Evolutionary conservation across 208 protist genomes (phyloP), one percentile per base, ranked within the genome.

Genomic region (Crithidia thermophila): DNA sequence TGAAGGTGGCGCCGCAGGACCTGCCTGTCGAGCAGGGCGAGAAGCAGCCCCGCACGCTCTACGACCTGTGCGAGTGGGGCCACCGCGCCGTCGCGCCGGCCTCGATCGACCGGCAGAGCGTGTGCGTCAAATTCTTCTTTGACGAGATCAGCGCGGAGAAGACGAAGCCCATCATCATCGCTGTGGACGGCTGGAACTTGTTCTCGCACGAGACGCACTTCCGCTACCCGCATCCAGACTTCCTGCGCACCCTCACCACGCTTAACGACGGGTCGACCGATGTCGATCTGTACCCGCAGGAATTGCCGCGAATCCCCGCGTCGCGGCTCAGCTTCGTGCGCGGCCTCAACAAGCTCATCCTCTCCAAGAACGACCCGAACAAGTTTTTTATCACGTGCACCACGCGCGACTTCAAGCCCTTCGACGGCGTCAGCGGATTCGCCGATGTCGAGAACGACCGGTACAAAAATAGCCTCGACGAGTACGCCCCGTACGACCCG

Each of bases 141-240:
- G 93, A 97, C 67, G 93, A 97, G 66, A 57, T 97, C 20, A 89
- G 77, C 46, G 86, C 75, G 0, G 89, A 95, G 53, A 95, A 94
- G 50, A 81, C 65, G 21, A 79, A 85, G 67, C 90, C 93, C 7
- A 88, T 97, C 59, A 65, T 97, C 10, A 86, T 96, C 64, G 89
- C 84, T 36, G 90, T 97, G 18, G 93, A 97, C 59, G 90, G 90
- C 10, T 94, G 88, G 88, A 95, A 97, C 51, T 72, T 95, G 14
- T 93, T 97, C 67, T 90, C 90, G 8, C 85, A 94, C 67, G 78
- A 93, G 36, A 97, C 90, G n/a, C 90, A 97, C 69, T 97, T 95
- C 67, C 86, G 90, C 30, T 95, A 94, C 73, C 90, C 90, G 43
- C 93, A 97, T 66, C 88, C 88, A 0, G 93, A 96, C 62, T 95